Evolutionary conservation across 2,329 filamentous ascomycete species (phyloP).

Genomic region (Cytospora chrysosperma): DNA sequence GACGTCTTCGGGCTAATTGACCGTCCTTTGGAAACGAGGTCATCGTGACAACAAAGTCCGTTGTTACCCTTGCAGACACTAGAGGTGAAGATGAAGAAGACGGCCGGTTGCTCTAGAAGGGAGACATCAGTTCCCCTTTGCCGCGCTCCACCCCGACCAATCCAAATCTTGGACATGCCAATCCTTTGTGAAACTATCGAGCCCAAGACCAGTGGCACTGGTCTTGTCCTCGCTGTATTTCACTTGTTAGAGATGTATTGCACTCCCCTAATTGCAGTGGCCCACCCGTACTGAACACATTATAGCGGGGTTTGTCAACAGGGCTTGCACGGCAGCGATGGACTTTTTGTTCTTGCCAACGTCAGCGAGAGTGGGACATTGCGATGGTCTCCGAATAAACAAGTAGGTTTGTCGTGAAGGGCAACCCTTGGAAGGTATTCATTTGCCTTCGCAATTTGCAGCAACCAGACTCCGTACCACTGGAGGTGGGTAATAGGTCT

Average conservation of each 20-base stretch:
- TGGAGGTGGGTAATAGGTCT: background rate
- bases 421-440: too few relatives aligned
- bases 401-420: background rate
- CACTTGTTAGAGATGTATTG: background rate
- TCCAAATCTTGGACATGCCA: background rate
- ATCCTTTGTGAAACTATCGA: background rate
- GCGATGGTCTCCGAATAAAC: background rate
- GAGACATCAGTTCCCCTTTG: conserved; percentile 2
- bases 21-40: conserved; percentile 1
- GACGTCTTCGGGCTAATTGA: conserved; percentile 7
- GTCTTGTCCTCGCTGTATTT: background rate
- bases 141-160: conserved; percentile 1
- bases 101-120: background rate
- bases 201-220: background rate
- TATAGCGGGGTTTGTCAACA: background rate
- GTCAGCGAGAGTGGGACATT: background rate
- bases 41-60: conserved; percentile 1
- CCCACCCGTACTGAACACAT: background rate
- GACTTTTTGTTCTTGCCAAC: background rate
- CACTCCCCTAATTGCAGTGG: background rate
- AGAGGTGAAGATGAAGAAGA: background rate
- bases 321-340: background rate
- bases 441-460: background rate
- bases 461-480: background rate
- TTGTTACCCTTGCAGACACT: background rate